Conservation (phyloP, 345 rosid species). For the Hirschfeldia incana region DNA sequence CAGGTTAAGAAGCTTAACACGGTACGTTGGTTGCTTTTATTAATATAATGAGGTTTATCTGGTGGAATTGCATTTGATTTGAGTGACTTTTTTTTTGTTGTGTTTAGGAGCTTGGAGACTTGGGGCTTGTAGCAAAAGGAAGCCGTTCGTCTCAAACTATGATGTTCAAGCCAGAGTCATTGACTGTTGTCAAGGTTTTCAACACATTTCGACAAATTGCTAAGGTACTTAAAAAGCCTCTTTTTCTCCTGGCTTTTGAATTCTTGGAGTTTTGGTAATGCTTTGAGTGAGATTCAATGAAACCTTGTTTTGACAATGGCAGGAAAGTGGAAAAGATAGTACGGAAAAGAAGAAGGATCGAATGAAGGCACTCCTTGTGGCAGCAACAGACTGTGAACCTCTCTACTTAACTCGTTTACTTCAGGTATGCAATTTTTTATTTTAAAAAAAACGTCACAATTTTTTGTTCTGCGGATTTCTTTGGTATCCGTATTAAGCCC, state of each 20-base stretch:
- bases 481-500: constrained; percentile 8
- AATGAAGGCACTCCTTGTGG: constrained; percentile 91
- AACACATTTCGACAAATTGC: constrained; percentile 76
- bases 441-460: constrained; percentile 14
- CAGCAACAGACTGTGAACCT: constrained; percentile 95
- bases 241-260: constrained; percentile 3
- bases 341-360: constrained; percentile 90
- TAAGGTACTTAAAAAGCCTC: constrained; percentile 50
- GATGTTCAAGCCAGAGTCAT: constrained; percentile 86
- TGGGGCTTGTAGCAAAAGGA: constrained; percentile 93
- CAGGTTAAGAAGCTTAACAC: constrained; percentile 67
- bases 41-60: not conserved
- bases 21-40: constrained; percentile 44
- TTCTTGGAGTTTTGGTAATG: not conserved
- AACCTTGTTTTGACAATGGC: constrained; percentile 18
- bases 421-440: constrained; percentile 77
- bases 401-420: constrained; percentile 87
- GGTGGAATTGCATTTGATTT: not conserved
- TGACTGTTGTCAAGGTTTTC: constrained; percentile 83
- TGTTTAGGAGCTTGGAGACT: constrained; percentile 75
- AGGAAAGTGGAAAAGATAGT: constrained; percentile 97
- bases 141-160: constrained; percentile 88
- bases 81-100: not conserved
- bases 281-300: constrained; percentile 3
- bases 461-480: not conserved